A percentile compares a stretch with the other conserved stretches of the same genome.
phyloP scores from a whole-genome alignment of 768 basidiomycete species.

The Cyclocybe aegerita region DNA sequence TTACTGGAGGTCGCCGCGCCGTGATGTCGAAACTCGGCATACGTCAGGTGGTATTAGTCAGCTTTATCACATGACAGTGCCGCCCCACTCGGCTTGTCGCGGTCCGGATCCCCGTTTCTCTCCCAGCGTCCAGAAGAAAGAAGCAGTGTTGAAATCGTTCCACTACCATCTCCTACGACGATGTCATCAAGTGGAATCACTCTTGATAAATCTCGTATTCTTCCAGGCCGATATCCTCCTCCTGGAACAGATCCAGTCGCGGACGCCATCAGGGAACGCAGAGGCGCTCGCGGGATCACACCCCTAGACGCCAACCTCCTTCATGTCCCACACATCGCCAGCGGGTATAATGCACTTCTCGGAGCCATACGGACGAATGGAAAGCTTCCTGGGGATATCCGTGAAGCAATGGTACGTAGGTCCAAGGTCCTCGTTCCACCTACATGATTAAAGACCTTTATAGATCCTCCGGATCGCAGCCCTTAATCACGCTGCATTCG shows the following conservation, averaged over 20 bases:
- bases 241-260: slow-evolving; percentile 42
- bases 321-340: slow-evolving; percentile 47
- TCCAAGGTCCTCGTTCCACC: neutral
- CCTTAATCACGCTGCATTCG: slow-evolving; percentile 47
- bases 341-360: slow-evolving; percentile 50
- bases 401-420: slow-evolving; percentile 49
- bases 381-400: slow-evolving; percentile 43
- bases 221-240: slow-evolving; percentile 43
- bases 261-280: slow-evolving; percentile 48
- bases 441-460: neutral
- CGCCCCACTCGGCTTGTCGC: too few relatives aligned
- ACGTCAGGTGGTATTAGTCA: neutral
- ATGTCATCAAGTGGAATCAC: slow-evolving; percentile 10
- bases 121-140: neutral
- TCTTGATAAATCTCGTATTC: slow-evolving; percentile 33
- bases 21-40: too few relatives aligned
- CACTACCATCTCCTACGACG: neutral
- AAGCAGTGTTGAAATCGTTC: neutral
- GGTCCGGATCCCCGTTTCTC: neutral
- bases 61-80: too few relatives aligned
- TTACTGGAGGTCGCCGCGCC: neutral
- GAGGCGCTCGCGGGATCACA: slow-evolving; percentile 48
- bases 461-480: slow-evolving; percentile 54
- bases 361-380: slow-evolving; percentile 51
- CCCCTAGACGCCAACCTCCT: slow-evolving; percentile 49